These are phyloP conservation scores for Colletotrichum ledebouriae DNA, from an alignment of 2,329 filamentous ascomycete genomes.

Conservation along the genomic window DNA sequence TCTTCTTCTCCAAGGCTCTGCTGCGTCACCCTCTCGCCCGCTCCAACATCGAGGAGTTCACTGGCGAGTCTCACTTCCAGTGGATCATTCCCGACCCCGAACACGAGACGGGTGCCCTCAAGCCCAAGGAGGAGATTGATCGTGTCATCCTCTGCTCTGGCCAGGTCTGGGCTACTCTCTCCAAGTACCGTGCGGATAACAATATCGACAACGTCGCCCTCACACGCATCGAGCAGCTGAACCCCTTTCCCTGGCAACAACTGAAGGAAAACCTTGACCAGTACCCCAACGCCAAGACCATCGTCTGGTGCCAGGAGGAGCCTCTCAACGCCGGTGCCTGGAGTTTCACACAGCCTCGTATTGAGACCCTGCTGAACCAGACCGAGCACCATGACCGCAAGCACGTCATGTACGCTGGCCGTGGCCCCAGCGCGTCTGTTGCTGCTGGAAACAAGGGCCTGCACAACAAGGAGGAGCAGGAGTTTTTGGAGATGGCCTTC, in stretches of 20 bases:
- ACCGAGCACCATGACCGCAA: slow-evolving; percentile 93
- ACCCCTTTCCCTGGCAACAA: slow-evolving; percentile 99
- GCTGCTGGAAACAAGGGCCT: slow-evolving; percentile 91
- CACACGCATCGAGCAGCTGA: slow-evolving; percentile 95
- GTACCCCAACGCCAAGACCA: slow-evolving; percentile 97
- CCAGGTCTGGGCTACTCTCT: slow-evolving; percentile 90
- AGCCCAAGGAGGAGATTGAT: slow-evolving; percentile 86
- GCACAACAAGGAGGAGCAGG: slow-evolving; percentile 93
- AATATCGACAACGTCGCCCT: slow-evolving; percentile 92
- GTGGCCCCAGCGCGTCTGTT: slow-evolving; percentile 92
- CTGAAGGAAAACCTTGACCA: slow-evolving; percentile 95
- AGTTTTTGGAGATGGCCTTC: slow-evolving; percentile 78
- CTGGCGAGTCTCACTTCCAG: slow-evolving; percentile 90
- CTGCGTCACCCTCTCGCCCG: slow-evolving; percentile 94
- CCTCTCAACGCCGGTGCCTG: slow-evolving; percentile 97
- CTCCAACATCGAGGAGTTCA: slow-evolving; percentile 91
- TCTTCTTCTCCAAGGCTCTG: slow-evolving; percentile 98
- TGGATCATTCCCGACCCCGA: slow-evolving; percentile 96
- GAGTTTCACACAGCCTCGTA: slow-evolving; percentile 96
- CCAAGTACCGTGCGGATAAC: slow-evolving; percentile 91
- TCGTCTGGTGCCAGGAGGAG: slow-evolving; percentile 98
- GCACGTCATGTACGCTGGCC: slow-evolving; percentile 97
- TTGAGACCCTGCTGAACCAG: slow-evolving; percentile 95
- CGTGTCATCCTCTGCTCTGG: slow-evolving; percentile 95
- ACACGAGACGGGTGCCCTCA: slow-evolving; percentile 82